These are phyloP conservation scores for Strobilomyces dryophilus DNA, from an alignment of 768 basidiomycete species.

Conservation along the genomic window DNA sequence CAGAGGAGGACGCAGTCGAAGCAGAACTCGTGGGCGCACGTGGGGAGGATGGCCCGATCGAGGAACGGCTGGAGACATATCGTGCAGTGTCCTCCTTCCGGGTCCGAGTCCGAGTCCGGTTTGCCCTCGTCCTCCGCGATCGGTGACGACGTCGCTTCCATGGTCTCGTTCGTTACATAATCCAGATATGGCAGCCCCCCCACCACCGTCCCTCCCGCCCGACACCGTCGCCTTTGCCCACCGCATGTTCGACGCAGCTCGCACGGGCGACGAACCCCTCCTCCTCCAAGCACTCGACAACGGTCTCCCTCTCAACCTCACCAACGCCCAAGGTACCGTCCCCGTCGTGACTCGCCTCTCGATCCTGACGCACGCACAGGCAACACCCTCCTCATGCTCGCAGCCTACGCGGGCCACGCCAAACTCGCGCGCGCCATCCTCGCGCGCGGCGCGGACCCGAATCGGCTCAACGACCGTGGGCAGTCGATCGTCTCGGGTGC, in stretches of 20 bases:
- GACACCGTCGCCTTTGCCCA: conserved; percentile 50
- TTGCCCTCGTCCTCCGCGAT: background rate
- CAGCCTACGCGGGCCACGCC: conserved; percentile 65
- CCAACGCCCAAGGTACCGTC: conserved; percentile 60
- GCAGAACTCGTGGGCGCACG: conserved; percentile 90
- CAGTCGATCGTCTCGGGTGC: conserved; percentile 77
- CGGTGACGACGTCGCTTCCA: conserved; percentile 8
- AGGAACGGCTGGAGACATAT: conserved; percentile 79
- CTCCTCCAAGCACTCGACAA: conserved; percentile 60
- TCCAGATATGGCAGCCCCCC: background rate
- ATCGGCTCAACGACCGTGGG: conserved; percentile 63
- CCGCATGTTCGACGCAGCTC: conserved; percentile 73
- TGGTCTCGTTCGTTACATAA: conserved; percentile 25
- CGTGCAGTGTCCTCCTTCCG: conserved; percentile 55
- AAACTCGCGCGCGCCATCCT: conserved; percentile 52
- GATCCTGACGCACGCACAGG: conserved; percentile 34
- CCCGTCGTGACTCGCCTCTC: background rate
- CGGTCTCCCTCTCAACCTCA: conserved; percentile 68
- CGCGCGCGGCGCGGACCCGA: conserved; percentile 56
- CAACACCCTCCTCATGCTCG: conserved; percentile 77
- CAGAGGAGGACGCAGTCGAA: conserved; percentile 87
- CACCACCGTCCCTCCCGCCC: conserved; percentile 22
- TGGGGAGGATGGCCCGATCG: conserved; percentile 78
- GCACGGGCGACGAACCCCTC: conserved; percentile 49
- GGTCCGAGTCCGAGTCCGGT: background rate